These are phyloP conservation scores for Wickerhamomyces ciferrii DNA, from an alignment of 805 yeast species.

Conservation along the genomic window DNA sequence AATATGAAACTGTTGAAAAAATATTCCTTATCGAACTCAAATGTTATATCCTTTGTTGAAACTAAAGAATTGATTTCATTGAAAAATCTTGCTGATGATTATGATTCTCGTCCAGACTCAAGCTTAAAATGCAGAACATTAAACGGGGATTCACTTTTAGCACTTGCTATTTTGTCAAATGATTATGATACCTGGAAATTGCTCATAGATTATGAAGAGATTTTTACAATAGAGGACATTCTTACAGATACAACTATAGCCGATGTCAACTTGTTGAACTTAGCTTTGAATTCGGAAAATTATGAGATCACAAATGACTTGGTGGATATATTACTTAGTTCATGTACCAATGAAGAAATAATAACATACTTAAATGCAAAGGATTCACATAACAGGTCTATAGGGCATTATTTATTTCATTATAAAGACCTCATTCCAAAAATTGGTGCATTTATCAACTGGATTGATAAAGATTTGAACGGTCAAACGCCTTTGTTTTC, in stretches of 20 bases:
- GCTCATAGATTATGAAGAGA: slow-evolving; percentile 35
- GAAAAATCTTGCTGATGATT: slow-evolving; percentile 23
- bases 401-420: slow-evolving; percentile 72
- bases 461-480: slow-evolving; percentile 61
- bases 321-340: slow-evolving; percentile 34
- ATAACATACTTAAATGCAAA: slow-evolving; percentile 38
- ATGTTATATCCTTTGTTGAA: slow-evolving; percentile 49
- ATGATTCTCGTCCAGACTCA: slow-evolving; percentile 13
- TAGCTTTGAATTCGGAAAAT: slow-evolving; percentile 55
- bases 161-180: slow-evolving; percentile 50
- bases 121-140: slow-evolving; percentile 33
- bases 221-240: slow-evolving; percentile 63
- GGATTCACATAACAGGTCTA: slow-evolving; percentile 52
- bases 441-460: slow-evolving; percentile 58
- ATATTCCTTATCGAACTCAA: slow-evolving; percentile 41
- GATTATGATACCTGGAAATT: slow-evolving; percentile 43
- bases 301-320: slow-evolving; percentile 41
- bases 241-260: slow-evolving; percentile 53
- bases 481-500: slow-evolving; percentile 78
- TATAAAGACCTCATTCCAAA: slow-evolving; percentile 41
- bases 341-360: slow-evolving; percentile 42
- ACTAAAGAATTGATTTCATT: slow-evolving; percentile 20
- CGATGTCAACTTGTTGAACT: slow-evolving; percentile 52
- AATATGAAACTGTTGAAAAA: slow-evolving; percentile 32
- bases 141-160: slow-evolving; percentile 68